Base-by-base conservation (phyloP, 2,329 filamentous ascomycete genomes). In the Chaetomium globosum region DNA sequence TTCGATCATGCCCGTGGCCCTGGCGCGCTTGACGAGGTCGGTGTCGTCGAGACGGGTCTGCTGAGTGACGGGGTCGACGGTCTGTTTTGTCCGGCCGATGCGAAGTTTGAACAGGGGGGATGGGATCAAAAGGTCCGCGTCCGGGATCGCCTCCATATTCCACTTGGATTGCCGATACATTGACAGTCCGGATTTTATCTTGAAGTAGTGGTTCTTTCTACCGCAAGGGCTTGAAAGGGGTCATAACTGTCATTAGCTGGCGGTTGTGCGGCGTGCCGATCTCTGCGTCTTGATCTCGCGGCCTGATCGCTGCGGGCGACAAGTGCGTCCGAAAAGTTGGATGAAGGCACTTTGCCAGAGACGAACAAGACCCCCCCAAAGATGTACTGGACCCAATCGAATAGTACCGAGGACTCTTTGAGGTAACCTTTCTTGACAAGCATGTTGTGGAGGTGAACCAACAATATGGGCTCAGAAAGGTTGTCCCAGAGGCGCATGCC, bases 391-490 rank as follows among this genome's bases (percentile, higher is more conserved):
- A 80, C n/a, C n/a, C 61, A 4, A 58, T 33, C 66, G 54, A 73
- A 80, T 4, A 82, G 48, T 1, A 71, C 74, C 1, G 80, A 60
- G 1, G 73, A 71, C 31, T 73, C 30, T 2, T 59, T 65, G n/a
- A 83, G 73, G 48, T 78, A 77, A 0, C 76, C 76, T 54, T 75
- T 79, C 54, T 79, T 69, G 0, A 80, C 75, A 2, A 83, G 75
- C 77, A 82, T 80, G 70, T 82, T 81, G 72, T 83, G 77, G 6
- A 83, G 71, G 65, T 83, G 81, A 0, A 83, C 63, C 4, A 80
- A 53, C 26, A 78, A 66, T 0, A 77, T 70, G 1, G 78, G 73
- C 52, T 83, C 80, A 0, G 74, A 74, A 0, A 80, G 70, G 3
- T 54, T n/a, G 30, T 63, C 80, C 77, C 77, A 81, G 0, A 83